Evolutionary conservation across 2,329 filamentous ascomycete genomes (phyloP), one percentile per base, ranked within the genome.

Genomic region (Sclerotiophoma versabilis): DNA sequence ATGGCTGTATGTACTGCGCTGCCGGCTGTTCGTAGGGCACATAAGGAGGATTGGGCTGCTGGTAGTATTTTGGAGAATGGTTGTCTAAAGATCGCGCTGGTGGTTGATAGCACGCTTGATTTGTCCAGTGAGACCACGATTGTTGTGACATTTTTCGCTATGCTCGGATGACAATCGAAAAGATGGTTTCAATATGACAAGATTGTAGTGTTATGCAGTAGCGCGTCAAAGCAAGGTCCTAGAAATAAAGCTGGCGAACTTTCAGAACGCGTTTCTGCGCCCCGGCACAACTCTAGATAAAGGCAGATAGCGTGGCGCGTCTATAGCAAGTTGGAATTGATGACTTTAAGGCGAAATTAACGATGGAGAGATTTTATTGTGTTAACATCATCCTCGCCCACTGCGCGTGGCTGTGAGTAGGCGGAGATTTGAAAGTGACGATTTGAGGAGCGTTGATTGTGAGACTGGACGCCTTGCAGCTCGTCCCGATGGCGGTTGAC

Each of bases 1-100:
- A 55, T 27, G 68, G 63, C 38, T 67, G 65, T 12, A 63, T 29
- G 23, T 64, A 63, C 15, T 58, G 37, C 25, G 19, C 25, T 33
- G 33, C 22, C 3, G 57, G 14, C 12, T 32, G 42, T 11, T 6
- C 22, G 39, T 56, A 52, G 14, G 55, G 42, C 7, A 25, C 26
- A 32, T 39, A 43, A 29, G 60, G 29, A 15, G 46, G 7, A 34
- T 51, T 39, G 20, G 34, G 27, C 7, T 51, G 45, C 14, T 51
- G 39, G 25, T 52, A 27, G 8, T 33, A 42, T 34, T 59, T 57
- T 14, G 60, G 54, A 37, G 60, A 55, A 19, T 41, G 43, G 22
- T 62, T 42, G 25, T 59, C 30, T 19, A 53, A 45, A n/a, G 49
- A 20, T 37, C 39, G 50, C 9, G 38, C 4, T 33, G 49, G 32